Conservation (phyloP, 2,329 filamentous ascomycete species). For the Cyphellophora attinorum region DNA sequence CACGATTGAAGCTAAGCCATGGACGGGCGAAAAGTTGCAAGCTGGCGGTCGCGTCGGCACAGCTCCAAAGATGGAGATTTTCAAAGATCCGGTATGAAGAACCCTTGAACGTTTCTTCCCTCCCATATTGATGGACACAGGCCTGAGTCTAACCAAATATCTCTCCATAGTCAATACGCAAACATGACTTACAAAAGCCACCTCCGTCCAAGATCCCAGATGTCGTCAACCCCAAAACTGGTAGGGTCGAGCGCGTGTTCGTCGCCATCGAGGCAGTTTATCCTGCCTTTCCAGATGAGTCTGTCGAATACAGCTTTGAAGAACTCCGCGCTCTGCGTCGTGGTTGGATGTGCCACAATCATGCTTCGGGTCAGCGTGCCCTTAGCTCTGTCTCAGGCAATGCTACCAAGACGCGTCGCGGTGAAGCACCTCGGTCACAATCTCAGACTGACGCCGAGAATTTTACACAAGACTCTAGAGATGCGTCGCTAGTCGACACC, state of each 20-base stretch:
- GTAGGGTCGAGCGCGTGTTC: conserved; percentile 76
- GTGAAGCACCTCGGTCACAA: too few species aligned
- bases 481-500: conserved; percentile 11
- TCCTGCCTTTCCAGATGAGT: conserved; percentile 57
- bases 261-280: conserved; percentile 81
- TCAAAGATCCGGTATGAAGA: conserved; percentile 86
- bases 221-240: conserved; percentile 73
- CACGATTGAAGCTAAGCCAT: conserved; percentile 71
- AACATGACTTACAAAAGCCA: conserved; percentile 23
- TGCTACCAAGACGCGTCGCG: background rate
- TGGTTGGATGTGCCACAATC: conserved; percentile 54
- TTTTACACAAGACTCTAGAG: conserved; percentile 12
- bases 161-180: conserved; percentile 32
- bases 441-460: conserved; percentile 18
- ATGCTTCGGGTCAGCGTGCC: conserved; percentile 29
- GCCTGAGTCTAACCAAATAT: conserved; percentile 66
- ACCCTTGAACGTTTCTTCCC: conserved; percentile 32
- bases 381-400: background rate
- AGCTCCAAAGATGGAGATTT: conserved; percentile 76
- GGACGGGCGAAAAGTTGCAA: conserved; percentile 85
- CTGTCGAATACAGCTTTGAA: conserved; percentile 78
- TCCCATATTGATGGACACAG: conserved; percentile 84
- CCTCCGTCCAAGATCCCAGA: conserved; percentile 54
- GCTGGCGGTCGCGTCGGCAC: conserved; percentile 71
- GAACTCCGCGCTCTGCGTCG: conserved; percentile 72